A percentile compares a stretch with the other conserved stretches of the same genome.
These are phyloP conservation scores for Colletotrichum lentis DNA, from an alignment of 2,329 filamentous ascomycete species.

Conservation along the genomic window DNA sequence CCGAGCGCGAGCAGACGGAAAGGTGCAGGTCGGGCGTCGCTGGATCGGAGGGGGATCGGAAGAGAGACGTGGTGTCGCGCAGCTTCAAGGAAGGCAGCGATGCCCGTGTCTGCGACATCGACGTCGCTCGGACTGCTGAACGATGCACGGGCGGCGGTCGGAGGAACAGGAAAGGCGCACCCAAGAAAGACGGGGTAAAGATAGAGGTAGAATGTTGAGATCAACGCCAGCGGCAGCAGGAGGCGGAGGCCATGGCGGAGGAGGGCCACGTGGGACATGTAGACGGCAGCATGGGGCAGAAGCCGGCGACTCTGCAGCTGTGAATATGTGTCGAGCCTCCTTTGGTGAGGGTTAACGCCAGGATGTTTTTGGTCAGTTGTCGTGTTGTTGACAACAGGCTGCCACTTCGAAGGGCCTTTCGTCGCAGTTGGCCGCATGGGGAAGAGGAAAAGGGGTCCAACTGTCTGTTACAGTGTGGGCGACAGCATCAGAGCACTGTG, in stretches of 20 bases:
- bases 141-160: slow-evolving; percentile 37
- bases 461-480: slow-evolving; percentile 4
- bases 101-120: slow-evolving; percentile 32
- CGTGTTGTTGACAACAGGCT: slow-evolving; percentile 7
- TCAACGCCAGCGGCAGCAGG: slow-evolving; percentile 71
- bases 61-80: slow-evolving; percentile 44
- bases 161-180: slow-evolving; percentile 78
- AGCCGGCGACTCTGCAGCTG: slow-evolving; percentile 32
- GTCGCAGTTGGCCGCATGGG: slow-evolving; percentile 14
- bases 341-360: background rate
- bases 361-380: background rate
- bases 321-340: slow-evolving; percentile 14
- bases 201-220: slow-evolving; percentile 81
- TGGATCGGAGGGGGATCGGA: slow-evolving; percentile 40
- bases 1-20: slow-evolving; percentile 89
- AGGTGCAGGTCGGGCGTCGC: slow-evolving; percentile 62
- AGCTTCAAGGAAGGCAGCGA: slow-evolving; percentile 51
- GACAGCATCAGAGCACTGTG: background rate
- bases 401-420: background rate
- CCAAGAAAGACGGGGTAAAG: slow-evolving; percentile 82
- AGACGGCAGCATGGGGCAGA: slow-evolving; percentile 42
- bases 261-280: slow-evolving; percentile 62
- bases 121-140: slow-evolving; percentile 26
- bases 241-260: slow-evolving; percentile 66
- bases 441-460: slow-evolving; percentile 34